Evolutionary conservation across 305 asterid genomes (phyloP).

Genomic region (Lippia alba): DNA sequence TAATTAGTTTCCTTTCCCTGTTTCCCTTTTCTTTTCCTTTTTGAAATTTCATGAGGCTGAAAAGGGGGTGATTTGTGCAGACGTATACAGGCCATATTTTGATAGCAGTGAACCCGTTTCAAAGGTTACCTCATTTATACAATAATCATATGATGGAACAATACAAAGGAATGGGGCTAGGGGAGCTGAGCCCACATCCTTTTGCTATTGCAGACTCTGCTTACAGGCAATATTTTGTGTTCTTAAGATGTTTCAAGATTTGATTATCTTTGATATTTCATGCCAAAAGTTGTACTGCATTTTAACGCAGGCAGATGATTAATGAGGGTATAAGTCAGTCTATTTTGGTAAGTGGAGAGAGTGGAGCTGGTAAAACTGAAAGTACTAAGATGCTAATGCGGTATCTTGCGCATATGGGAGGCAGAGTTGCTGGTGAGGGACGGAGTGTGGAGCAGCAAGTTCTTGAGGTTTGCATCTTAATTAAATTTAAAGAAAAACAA

Average conservation of each 20-base stretch:
- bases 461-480: constrained; percentile 65
- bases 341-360: constrained; percentile 90
- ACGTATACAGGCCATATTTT: constrained; percentile 83
- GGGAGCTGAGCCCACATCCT: constrained; percentile 81
- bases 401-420: constrained; percentile 87
- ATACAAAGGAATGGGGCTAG: constrained; percentile 72
- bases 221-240: constrained; percentile 58
- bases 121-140: constrained; percentile 72
- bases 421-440: constrained; percentile 63
- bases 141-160: constrained; percentile 65
- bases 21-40: neutral
- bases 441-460: constrained; percentile 80
- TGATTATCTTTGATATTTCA: constrained; percentile 15
- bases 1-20: neutral
- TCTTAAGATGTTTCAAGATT: constrained; percentile 31
- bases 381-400: constrained; percentile 87
- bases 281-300: constrained; percentile 25
- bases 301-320: constrained; percentile 70
- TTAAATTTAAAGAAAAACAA: neutral
- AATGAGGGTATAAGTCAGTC: constrained; percentile 74
- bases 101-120: constrained; percentile 89
- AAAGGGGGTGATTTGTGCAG: constrained; percentile 45
- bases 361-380: constrained; percentile 94
- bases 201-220: constrained; percentile 82
- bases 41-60: constrained; percentile 10